phyloP scores from a whole-genome alignment of 805 yeast genomes.

The Maudiozyma bulderi region DNA sequence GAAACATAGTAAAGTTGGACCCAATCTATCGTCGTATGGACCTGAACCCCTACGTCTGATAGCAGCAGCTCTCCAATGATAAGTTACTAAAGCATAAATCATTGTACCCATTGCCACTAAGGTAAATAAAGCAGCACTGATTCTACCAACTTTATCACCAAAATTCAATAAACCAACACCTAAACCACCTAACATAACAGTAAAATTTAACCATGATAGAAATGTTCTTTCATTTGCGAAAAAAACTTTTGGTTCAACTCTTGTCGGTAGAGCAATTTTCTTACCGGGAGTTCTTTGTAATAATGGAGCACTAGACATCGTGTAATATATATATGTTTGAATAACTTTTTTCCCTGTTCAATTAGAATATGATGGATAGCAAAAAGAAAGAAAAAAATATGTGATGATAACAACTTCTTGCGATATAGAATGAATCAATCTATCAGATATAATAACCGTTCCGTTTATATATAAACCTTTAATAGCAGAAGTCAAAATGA shows the following conservation, averaged over 20 bases:
- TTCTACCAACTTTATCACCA: conserved; percentile 88
- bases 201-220: conserved; percentile 95
- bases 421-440: no score
- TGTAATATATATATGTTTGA: background rate
- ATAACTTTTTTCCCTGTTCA: background rate
- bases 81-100: conserved; percentile 90
- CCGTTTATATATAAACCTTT: no score
- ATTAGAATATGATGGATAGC: background rate
- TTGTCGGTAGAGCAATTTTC: conserved; percentile 93
- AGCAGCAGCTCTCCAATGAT: conserved; percentile 99
- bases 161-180: conserved; percentile 94
- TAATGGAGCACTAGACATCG: conserved; percentile 57
- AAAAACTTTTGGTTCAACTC: conserved; percentile 98
- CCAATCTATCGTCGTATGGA: conserved; percentile 98
- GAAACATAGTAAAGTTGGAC: conserved; percentile 95
- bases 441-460: no score
- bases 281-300: conserved; percentile 72
- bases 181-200: conserved; percentile 93
- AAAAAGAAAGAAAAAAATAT: no score
- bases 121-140: conserved; percentile 90
- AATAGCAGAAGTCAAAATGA: no score
- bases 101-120: conserved; percentile 95
- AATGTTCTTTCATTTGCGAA: conserved; percentile 98
- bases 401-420: no score
- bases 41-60: conserved; percentile 96